Evolutionary conservation across 2,329 filamentous ascomycete species (phyloP), one percentile per base, ranked within the genome.

Genomic region (Paraconiothyrium sp.): DNA sequence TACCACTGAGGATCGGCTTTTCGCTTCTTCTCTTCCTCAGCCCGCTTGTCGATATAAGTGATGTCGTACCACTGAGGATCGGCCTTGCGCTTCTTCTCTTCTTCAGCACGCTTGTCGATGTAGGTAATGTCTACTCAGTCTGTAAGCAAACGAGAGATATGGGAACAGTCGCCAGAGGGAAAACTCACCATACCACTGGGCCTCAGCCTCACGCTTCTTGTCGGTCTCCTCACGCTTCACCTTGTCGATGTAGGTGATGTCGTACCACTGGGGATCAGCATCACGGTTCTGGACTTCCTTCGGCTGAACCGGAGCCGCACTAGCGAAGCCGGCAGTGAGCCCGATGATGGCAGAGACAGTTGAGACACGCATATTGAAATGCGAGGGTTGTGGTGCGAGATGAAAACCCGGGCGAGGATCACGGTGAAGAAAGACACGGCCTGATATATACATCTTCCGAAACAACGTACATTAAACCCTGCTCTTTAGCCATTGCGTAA

Each of bases 201-300:
- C 27, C 2, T 60, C 58, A 14, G 58, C 52, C 11, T 60, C 14
- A 16, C 49, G 49, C 34, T 52, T 52, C 49, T 52, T 14, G 13
- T 58, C 57, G 35, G 35, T 4, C 5, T 37, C 35, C 13, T 50
- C 48, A 6, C 13, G 22, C 11, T 43, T 56, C 9, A 16, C 20
- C 52, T 61, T 61, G 54, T 61, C 59, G 35, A 61, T 52, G 37
- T 61, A 61, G 46, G 54, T 57, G 27, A 61, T 52, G 32, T 61
- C 59, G 35, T 43, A 54, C 35, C 35, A 54, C 35, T 43, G 35
- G 24, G 51, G 20, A 4, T 43, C 55, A 11, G 58, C 58, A 46
- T 57, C 59, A 30, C 59, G 59, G 39, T 57, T 57, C 35, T 50
- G 46, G 30, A 61, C 46, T 24, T 61, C 59, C 48, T 57, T 61